A percentile compares a stretch with the other conserved stretches of the same genome.
phyloP scores from a whole-genome alignment of 495 filamentous ascomycete genomes.

The Aspergillus nidulans region DNA sequence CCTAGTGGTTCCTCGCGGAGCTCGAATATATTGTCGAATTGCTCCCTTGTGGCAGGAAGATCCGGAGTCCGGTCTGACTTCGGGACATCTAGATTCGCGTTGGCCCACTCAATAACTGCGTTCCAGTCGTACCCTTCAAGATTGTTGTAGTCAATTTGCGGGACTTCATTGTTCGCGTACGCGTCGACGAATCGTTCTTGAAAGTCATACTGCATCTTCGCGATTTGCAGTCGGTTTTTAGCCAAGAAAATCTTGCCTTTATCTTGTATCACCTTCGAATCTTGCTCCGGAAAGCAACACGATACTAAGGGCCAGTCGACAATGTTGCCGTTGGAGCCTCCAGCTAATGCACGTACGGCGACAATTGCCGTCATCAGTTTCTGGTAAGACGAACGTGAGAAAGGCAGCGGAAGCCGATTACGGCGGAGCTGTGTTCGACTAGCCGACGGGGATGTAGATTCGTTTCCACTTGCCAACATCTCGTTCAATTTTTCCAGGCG shows the following conservation, averaged over 20 bases:
- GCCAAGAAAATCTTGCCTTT: constrained; percentile 56
- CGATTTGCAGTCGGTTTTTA: constrained; percentile 57
- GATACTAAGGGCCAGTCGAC: constrained; percentile 73
- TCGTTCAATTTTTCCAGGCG: constrained; percentile 30
- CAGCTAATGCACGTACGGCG: constrained; percentile 66
- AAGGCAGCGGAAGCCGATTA: constrained; percentile 13
- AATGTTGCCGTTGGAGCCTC: constrained; percentile 58
- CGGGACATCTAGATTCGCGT: constrained; percentile 43
- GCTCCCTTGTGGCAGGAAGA: constrained; percentile 47
- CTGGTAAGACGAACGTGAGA: constrained; percentile 26
- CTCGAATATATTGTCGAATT: constrained; percentile 47
- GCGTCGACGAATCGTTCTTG: constrained; percentile 70
- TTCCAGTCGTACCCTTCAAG: constrained; percentile 74
- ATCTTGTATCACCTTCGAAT: constrained; percentile 52
- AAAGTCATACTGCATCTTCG: constrained; percentile 71
- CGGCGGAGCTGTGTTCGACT: constrained; percentile 22
- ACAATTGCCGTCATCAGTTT: constrained; percentile 64
- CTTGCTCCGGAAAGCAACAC: constrained; percentile 60
- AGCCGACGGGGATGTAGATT: background rate
- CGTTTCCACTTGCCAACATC: constrained; percentile 10
- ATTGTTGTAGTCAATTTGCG: constrained; percentile 66
- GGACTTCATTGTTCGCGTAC: constrained; percentile 65
- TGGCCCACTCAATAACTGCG: constrained; percentile 68
- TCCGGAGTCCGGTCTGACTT: constrained; percentile 38
- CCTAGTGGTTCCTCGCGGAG: constrained; percentile 39